Conservation (phyloP, 257 asterid species). For the Anisodus tanguticus region DNA sequence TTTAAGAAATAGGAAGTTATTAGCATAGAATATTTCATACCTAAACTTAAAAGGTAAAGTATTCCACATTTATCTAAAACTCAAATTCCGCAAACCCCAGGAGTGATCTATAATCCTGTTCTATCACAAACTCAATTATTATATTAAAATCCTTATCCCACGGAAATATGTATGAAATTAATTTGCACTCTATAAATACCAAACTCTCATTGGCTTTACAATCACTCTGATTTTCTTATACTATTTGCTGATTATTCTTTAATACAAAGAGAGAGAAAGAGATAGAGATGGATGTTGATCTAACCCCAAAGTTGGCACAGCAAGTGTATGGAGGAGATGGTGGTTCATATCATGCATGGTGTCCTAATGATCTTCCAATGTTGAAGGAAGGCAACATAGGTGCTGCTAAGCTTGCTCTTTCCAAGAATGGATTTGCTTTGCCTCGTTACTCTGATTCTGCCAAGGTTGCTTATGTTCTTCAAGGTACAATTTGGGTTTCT, state of each 20-base stretch:
- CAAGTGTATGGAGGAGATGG: conserved; percentile 73
- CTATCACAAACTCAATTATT: not conserved
- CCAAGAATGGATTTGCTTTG: conserved; percentile 61
- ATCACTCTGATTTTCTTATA: not conserved
- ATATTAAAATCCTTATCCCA: not conserved
- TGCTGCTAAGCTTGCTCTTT: conserved; percentile 67
- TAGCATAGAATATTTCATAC: conserved; percentile 12
- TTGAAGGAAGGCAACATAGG: conserved; percentile 67
- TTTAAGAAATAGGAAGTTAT: not conserved
- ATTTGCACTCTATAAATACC: not conserved
- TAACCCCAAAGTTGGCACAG: conserved; percentile 61
- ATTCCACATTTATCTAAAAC: not conserved
- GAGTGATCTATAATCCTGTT: not conserved
- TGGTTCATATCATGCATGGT: conserved; percentile 76
- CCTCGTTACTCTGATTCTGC: conserved; percentile 76
- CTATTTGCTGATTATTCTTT: too few relatives aligned
- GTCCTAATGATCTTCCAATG: conserved; percentile 72
- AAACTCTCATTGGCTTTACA: not conserved
- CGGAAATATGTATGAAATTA: not conserved
- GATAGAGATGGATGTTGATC: conserved; percentile 60
- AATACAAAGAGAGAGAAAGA: too few relatives aligned
- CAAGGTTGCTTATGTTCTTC: conserved; percentile 75
- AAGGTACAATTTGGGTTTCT: conserved; percentile 43
- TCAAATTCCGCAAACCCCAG: not conserved
- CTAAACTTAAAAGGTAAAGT: not conserved